phyloP scores from a whole-genome alignment of 345 rosid species.

The Hibiscus mutabilis region DNA sequence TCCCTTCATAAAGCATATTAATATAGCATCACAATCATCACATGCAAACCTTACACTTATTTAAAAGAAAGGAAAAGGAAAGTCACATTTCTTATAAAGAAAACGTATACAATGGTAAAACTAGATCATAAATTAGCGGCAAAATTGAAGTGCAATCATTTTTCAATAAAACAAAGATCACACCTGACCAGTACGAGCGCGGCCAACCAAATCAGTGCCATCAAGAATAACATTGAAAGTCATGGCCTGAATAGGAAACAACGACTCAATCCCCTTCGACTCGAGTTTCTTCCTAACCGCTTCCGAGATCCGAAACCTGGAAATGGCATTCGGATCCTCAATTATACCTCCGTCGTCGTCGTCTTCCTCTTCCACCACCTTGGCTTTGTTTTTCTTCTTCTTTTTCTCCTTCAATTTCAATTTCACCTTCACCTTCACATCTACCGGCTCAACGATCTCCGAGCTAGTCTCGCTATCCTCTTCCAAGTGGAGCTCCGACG shows the following conservation, averaged over 20 bases:
- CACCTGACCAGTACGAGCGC: slow-evolving; percentile 98
- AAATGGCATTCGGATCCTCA: slow-evolving; percentile 59
- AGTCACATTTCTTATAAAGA: too few relatives aligned
- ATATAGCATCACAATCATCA: too few relatives aligned
- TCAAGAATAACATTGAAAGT: slow-evolving; percentile 67
- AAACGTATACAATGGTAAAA: too few relatives aligned
- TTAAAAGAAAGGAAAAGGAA: too few relatives aligned
- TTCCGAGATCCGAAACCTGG: slow-evolving; percentile 67
- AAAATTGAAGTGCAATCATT: too few relatives aligned
- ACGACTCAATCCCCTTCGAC: slow-evolving; percentile 66
- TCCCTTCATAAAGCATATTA: too few relatives aligned
- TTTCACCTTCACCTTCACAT: slow-evolving; percentile 16
- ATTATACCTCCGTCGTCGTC: slow-evolving; percentile 32
- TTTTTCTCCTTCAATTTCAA: slow-evolving; percentile 11
- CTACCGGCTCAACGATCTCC: slow-evolving; percentile 53
- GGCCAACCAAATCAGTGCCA: slow-evolving; percentile 84
- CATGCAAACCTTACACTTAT: too few relatives aligned
- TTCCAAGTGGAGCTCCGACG: slow-evolving; percentile 28
- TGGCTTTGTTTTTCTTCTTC: slow-evolving; percentile 36
- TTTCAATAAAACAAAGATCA: neutral
- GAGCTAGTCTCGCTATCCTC: slow-evolving; percentile 72
- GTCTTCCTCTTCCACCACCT: slow-evolving; percentile 25
- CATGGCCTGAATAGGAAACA: slow-evolving; percentile 87
- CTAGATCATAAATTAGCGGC: too few relatives aligned
- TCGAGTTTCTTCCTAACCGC: slow-evolving; percentile 54